A percentile compares a stretch with the other conserved stretches of the same genome.
Conservation (phyloP, 345 rosid genomes). For the Brassica incana region DNA sequence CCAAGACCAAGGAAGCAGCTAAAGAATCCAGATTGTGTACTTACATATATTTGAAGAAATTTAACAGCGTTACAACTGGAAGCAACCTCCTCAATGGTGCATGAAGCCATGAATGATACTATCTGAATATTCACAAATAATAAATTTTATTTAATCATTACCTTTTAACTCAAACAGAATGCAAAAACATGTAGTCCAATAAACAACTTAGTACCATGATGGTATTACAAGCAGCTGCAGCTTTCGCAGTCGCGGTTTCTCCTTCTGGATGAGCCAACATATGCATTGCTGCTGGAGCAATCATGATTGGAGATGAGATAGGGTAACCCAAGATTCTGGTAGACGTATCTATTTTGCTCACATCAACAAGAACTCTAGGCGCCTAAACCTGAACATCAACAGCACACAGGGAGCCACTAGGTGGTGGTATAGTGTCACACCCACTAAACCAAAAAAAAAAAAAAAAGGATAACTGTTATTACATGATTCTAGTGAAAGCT, state of each 20-base stretch:
- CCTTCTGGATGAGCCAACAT: constrained; percentile 80
- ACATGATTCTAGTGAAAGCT: constrained; percentile 68
- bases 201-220: constrained; percentile 59
- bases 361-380: constrained; percentile 76
- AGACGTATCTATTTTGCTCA: constrained; percentile 56
- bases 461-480: neutral
- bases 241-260: constrained; percentile 80
- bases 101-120: constrained; percentile 57
- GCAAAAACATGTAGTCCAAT: neutral
- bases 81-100: constrained; percentile 85
- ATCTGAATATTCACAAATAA: constrained; percentile 42
- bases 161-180: neutral
- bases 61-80: constrained; percentile 74
- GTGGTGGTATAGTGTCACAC: neutral
- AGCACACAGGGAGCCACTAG: neutral
- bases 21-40: neutral
- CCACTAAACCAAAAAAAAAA: neutral
- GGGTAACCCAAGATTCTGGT: constrained; percentile 56
- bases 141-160: neutral
- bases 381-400: constrained; percentile 53
- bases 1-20: neutral
- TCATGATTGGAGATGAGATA: constrained; percentile 66
- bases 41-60: constrained; percentile 78
- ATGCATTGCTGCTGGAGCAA: constrained; percentile 72
- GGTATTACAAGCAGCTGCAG: constrained; percentile 74